Evolutionary conservation across 129 eudicot genomes (phyloP), one percentile per base, ranked within the genome.

Genomic region (Tagetes erecta): DNA sequence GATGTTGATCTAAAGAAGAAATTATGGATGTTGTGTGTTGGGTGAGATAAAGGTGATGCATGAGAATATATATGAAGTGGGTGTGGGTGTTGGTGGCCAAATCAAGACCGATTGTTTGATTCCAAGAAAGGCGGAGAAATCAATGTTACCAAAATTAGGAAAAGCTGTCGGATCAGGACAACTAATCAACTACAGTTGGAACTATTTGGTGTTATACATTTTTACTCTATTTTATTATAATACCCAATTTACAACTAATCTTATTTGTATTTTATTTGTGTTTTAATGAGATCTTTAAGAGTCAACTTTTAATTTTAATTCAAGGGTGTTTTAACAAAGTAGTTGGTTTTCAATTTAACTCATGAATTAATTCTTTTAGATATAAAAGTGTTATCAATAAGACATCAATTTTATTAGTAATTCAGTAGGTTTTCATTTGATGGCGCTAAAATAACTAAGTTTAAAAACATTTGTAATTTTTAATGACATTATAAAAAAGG

Each of bases 91-190:
- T 69, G 78, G 60, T 73, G 86, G 86, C 68, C 71, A 72, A 92
- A 84, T 86, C 86, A 67, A 76, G 77, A 75, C 72, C 72, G 73
- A 79, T 57, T 81, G 85, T 81, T 83, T 77, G 14, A 71, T 87
- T 88, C 97, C 95, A 86, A 91, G 72, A 84, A 88, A 77, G 90
- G 45, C 92, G 97, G 97, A 91, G 97, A 86, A 79, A 76, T 55
- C 92, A 33, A 91, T 76, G 97, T 76, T 44, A 41, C 64, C 10
- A 49, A 46, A 77, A 52, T 35, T 79, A 55, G 83, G 73, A 72
- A 79, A 77, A 79, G 63, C 74, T 72, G 70, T 78, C 5, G 9
- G 64, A 50, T 65, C 51, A 40, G 10, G 51, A 47, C 78, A 72
- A 72, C 68, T 72, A 60, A 53, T 55, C 65, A 62, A 62, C 49